Evolutionary conservation across 495 filamentous ascomycete genomes (phyloP).

Genomic region (Penicillium fimorum): DNA sequence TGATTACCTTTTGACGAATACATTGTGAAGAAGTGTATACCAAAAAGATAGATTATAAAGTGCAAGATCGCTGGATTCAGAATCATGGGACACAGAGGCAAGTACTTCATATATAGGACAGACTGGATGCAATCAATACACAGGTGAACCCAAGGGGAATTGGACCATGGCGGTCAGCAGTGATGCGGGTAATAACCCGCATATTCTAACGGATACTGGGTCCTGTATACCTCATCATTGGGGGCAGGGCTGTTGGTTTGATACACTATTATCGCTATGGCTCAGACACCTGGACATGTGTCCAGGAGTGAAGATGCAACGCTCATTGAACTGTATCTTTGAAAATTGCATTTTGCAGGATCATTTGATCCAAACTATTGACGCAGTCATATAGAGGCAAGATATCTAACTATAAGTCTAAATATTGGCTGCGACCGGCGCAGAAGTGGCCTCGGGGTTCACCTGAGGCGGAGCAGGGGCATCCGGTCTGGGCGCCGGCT

Average conservation of each 20-base stretch:
- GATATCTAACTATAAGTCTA: slow-evolving; percentile 10
- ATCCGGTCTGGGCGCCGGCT: slow-evolving; percentile 12
- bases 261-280: not conserved
- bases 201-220: no score
- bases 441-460: slow-evolving; percentile 19
- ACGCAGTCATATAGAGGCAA: not conserved
- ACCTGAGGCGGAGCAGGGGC: slow-evolving; percentile 14
- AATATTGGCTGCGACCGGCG: slow-evolving; percentile 30
- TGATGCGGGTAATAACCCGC: no score
- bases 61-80: no score
- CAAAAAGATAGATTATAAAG: no score
- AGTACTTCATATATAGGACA: no score
- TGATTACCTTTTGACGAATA: no score
- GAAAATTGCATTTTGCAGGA: not conserved
- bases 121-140: no score
- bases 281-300: not conserved
- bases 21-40: no score
- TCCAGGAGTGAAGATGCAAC: not conserved
- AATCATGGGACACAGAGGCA: no score
- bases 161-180: no score
- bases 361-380: slow-evolving; percentile 1
- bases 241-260: not conserved
- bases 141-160: no score
- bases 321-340: not conserved
- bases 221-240: not conserved